Conservation (phyloP, 768 basidiomycete species). For the Boletus reticuloceps region DNA sequence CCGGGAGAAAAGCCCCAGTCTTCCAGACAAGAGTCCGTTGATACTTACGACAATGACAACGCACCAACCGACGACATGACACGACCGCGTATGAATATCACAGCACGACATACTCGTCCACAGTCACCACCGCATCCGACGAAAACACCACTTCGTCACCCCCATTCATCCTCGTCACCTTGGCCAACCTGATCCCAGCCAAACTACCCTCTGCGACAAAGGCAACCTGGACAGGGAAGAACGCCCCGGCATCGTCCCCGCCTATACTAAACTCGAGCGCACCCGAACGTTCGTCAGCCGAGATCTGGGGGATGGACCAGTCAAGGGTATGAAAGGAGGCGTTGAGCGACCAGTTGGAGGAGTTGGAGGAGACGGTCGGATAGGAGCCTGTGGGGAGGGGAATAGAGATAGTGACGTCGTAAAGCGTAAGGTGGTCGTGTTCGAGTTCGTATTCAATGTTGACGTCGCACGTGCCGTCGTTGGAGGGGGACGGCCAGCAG, state of each 20-base stretch:
- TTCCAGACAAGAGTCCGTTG: too few species aligned
- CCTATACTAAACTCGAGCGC: slow-evolving; percentile 89
- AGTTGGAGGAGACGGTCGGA: slow-evolving; percentile 70
- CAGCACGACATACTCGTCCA: slow-evolving; percentile 59
- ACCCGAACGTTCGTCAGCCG: slow-evolving; percentile 64
- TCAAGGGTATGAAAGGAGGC: slow-evolving; percentile 76
- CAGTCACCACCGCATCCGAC: slow-evolving; percentile 50
- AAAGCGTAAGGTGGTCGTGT: slow-evolving; percentile 72
- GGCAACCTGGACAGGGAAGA: slow-evolving; percentile 88
- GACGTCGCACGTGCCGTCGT: slow-evolving; percentile 90
- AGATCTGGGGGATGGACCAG: slow-evolving; percentile 78
- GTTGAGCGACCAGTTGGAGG: slow-evolving; percentile 80
- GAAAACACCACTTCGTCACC: slow-evolving; percentile 52
- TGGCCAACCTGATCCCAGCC: slow-evolving; percentile 67
- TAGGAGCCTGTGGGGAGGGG: slow-evolving; percentile 88
- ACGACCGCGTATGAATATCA: neutral
- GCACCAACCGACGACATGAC: too few species aligned
- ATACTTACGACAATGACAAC: too few species aligned
- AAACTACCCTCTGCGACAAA: slow-evolving; percentile 83
- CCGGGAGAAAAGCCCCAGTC: neutral
- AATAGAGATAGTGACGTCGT: slow-evolving; percentile 87
- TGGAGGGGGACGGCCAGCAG: slow-evolving; percentile 93
- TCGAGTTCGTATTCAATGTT: slow-evolving; percentile 98
- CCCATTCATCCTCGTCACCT: slow-evolving; percentile 51
- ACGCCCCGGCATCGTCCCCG: slow-evolving; percentile 76